Base-by-base conservation (phyloP, 148 eudicot genomes). In the Hydrangea macrophylla region DNA sequence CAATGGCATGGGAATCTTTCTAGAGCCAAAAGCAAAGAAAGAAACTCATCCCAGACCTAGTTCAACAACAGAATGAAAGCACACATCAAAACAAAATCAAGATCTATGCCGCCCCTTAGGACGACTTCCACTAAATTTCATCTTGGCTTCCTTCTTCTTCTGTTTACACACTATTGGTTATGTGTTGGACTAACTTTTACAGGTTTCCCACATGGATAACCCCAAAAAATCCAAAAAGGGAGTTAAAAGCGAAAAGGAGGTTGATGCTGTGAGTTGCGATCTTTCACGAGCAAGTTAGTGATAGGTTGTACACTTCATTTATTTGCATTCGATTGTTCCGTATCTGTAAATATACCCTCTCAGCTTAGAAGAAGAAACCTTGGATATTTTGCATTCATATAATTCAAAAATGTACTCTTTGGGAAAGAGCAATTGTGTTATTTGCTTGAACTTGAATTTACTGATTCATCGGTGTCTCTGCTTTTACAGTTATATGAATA, bases 131-230 rank as follows among this genome's bases (percentile, higher is more conserved):
- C n/a, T n/a, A n/a, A n/a, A n/a, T n/a, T n/a, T n/a, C n/a, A n/a
- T n/a, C n/a, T n/a, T n/a, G n/a, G n/a, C n/a, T n/a, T n/a, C n/a
- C n/a, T n/a, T n/a, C n/a, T n/a, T n/a, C n/a, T n/a, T n/a, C n/a
- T n/a, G n/a, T n/a, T n/a, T 42, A 42, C 48, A 7, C 12, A 9
- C 24, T 18, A 9, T 36, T 17, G 2, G 30, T 55, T 5, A 10
- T 39, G 39, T 31, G 20, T 67, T 55, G 10, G 11, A 33, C 48
- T 42, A 30, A 37, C 59, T 33, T 9, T 1, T 23, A 66, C 78
- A 89, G 96, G 80, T 82, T 35, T 78, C 96, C 40, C 84, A 70
- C 71, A 66, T 82, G 70, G 83, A 77, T 48, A 78, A 67, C 71
- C 36, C 75, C 17, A 81, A 84, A 64, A 80, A 70, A 67, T n/a